Evolutionary conservation across 2,329 filamentous ascomycete genomes (phyloP).

Genomic region (Pyrenophora graminea): DNA sequence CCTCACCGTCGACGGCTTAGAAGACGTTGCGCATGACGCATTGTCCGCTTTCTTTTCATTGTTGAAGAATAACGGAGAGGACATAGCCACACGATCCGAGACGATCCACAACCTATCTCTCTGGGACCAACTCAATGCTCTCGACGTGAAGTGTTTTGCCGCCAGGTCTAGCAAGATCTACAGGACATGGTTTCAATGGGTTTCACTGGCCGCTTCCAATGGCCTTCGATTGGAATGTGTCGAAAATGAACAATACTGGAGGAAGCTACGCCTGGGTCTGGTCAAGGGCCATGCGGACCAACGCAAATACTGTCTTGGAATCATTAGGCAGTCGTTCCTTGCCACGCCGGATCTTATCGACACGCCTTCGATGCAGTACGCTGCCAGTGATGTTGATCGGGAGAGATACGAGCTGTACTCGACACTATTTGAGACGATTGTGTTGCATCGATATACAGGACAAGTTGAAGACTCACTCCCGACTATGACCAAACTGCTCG

Average conservation of each 20-base stretch:
- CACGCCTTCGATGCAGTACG: conserved; percentile 29
- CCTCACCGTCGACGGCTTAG: conserved; percentile 25
- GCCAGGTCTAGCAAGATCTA: conserved; percentile 31
- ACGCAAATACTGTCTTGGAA: conserved; percentile 53
- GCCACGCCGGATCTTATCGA: conserved; percentile 33
- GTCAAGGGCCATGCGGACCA: conserved; percentile 51
- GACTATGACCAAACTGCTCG: conserved; percentile 49
- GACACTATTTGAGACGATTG: conserved; percentile 54
- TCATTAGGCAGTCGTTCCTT: conserved; percentile 49
- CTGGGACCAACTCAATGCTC: conserved; percentile 26
- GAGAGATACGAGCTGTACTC: conserved; percentile 50
- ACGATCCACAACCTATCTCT: conserved; percentile 26
- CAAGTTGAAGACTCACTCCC: conserved; percentile 53
- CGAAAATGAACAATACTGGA: conserved; percentile 47
- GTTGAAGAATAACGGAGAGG: conserved; percentile 2
- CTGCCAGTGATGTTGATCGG: conserved; percentile 23
- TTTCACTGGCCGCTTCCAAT: conserved; percentile 24
- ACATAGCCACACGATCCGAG: background rate
- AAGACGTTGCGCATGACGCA: conserved; percentile 30
- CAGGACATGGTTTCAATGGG: conserved; percentile 46
- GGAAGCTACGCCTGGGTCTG: conserved; percentile 44
- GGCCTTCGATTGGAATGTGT: conserved; percentile 28
- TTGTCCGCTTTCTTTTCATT: conserved; percentile 35
- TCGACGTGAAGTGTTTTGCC: conserved; percentile 25
- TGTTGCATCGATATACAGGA: conserved; percentile 55